phyloP scores from a whole-genome alignment of 2,329 filamentous ascomycete species.

The Sporothrix protearum region DNA sequence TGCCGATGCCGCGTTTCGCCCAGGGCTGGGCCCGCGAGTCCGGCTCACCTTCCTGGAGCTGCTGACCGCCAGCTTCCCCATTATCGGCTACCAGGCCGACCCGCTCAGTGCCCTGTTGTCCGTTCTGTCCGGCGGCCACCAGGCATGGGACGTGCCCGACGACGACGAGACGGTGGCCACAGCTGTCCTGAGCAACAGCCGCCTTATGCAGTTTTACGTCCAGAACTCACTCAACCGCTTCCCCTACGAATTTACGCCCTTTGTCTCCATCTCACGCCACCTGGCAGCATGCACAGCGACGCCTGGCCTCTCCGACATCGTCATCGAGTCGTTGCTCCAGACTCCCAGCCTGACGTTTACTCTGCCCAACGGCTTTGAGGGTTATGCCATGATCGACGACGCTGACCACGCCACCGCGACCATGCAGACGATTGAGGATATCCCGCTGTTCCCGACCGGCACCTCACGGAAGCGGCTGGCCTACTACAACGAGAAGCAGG shows the following conservation, averaged over 20 bases:
- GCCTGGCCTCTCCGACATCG: slow-evolving; percentile 40
- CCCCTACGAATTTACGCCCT: slow-evolving; percentile 79
- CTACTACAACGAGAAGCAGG: slow-evolving; percentile 42
- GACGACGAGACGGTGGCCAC: slow-evolving; percentile 38
- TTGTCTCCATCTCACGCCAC: slow-evolving; percentile 65
- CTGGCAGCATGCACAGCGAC: slow-evolving; percentile 52
- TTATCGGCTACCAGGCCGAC: slow-evolving; percentile 70
- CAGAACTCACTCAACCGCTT: slow-evolving; percentile 71
- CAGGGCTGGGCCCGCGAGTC: slow-evolving; percentile 59
- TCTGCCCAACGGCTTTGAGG: slow-evolving; percentile 67
- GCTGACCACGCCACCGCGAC: slow-evolving; percentile 67
- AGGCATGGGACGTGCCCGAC: slow-evolving; percentile 54
- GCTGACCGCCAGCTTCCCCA: slow-evolving; percentile 61
- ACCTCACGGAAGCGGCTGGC: slow-evolving; percentile 45
- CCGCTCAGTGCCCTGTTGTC: slow-evolving; percentile 64
- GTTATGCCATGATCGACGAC: slow-evolving; percentile 75
- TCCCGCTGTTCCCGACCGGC: slow-evolving; percentile 59
- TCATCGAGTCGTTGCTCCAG: slow-evolving; percentile 63
- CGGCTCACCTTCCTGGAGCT: slow-evolving; percentile 66
- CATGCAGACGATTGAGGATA: slow-evolving; percentile 62
- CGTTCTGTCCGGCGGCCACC: slow-evolving; percentile 54
- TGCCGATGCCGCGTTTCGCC: slow-evolving; percentile 47
- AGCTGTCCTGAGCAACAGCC: slow-evolving; percentile 51
- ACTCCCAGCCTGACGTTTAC: slow-evolving; percentile 74
- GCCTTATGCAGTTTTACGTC: slow-evolving; percentile 59